These are phyloP conservation scores for Phytophthora lateralis DNA, from an alignment of 352 stramenopile genomes.

Conservation along the genomic window DNA sequence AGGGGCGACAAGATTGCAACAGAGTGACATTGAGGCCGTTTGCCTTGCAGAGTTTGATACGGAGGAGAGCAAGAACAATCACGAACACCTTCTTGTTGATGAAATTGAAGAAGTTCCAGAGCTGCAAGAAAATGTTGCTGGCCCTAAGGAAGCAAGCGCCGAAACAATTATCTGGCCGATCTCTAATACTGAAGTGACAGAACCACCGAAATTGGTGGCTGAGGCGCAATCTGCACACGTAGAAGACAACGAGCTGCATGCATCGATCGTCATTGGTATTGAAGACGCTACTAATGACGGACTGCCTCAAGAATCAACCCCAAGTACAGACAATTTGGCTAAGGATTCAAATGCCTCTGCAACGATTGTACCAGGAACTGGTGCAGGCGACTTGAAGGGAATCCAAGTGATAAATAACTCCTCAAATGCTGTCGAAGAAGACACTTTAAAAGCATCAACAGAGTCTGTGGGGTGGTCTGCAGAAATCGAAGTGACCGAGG, in stretches of 20 bases:
- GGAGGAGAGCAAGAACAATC: neutral
- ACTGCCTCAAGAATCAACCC: neutral
- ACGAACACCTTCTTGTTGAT: neutral
- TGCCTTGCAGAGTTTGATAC: neutral
- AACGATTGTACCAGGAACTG: neutral
- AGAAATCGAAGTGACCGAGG: neutral
- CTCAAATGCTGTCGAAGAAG: neutral
- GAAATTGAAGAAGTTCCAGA: constrained; percentile 1
- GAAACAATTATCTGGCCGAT: neutral
- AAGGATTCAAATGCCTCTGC: neutral
- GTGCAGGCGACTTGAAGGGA: neutral
- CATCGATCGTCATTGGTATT: neutral
- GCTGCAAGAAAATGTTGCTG: neutral
- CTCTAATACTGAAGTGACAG: neutral
- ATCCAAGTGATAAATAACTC: neutral
- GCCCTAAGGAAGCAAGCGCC: neutral
- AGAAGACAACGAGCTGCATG: neutral
- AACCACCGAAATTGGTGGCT: neutral
- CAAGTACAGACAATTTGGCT: neutral
- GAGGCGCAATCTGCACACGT: neutral
- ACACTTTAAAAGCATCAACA: neutral
- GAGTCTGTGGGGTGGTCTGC: neutral
- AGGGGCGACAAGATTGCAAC: neutral
- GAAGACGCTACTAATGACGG: neutral
- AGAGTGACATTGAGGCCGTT: neutral